Percentiles rank a stretch among this genome's conserved stretches.
These are phyloP conservation scores for Geum urbanum DNA, from an alignment of 306 rosid genomes.

Conservation along the genomic window DNA sequence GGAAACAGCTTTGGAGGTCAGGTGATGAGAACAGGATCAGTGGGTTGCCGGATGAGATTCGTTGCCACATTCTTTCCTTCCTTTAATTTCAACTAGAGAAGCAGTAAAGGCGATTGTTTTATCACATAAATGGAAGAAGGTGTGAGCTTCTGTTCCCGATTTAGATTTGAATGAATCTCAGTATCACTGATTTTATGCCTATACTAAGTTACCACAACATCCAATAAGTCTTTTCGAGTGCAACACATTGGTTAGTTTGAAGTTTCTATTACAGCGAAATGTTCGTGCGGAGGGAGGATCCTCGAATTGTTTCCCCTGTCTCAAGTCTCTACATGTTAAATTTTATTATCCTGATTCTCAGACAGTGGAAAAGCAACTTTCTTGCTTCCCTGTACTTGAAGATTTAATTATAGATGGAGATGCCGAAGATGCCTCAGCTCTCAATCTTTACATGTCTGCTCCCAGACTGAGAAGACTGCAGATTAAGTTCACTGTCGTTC, in stretches of 20 bases:
- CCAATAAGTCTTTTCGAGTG: background rate
- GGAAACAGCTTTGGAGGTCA: background rate
- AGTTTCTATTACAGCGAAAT: background rate
- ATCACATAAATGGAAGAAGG: slow-evolving; percentile 5
- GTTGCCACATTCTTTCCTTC: slow-evolving; percentile 2
- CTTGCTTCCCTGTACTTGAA: slow-evolving; percentile 7
- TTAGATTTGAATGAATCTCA: background rate
- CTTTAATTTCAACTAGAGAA: background rate
- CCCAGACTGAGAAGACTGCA: background rate
- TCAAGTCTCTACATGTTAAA: background rate
- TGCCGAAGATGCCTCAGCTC: background rate
- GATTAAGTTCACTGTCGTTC: background rate
- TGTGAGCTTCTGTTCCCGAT: background rate
- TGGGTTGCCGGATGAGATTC: slow-evolving; percentile 7
- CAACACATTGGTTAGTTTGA: background rate
- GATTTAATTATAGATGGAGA: background rate
- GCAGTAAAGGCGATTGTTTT: slow-evolving; percentile 8
- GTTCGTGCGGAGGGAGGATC: no score
- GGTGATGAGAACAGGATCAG: background rate
- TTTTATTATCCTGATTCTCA: background rate
- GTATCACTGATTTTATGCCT: background rate
- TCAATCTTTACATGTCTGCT: background rate
- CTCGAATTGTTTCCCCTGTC: background rate
- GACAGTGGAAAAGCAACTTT: background rate
- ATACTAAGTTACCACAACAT: background rate